phyloP scores from a whole-genome alignment of 1,284 basidiomycete species.

The Sporisorium sorghi region DNA sequence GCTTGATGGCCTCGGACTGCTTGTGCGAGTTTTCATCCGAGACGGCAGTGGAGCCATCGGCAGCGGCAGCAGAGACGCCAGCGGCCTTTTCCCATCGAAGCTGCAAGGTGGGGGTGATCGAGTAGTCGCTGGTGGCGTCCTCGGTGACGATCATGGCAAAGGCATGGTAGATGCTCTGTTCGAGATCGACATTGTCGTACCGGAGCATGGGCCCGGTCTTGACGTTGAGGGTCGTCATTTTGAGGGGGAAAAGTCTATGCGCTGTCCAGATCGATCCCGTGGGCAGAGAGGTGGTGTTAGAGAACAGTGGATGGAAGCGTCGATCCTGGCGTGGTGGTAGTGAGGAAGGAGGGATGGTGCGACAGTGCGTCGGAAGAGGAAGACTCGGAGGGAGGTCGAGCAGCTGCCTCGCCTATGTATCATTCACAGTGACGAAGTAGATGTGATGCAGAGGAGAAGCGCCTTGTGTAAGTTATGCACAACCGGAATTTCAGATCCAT shows the following conservation, averaged over 20 bases:
- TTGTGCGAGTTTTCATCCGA: slow-evolving; percentile 35
- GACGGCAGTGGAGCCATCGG: slow-evolving; percentile 34
- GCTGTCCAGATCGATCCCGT: not conserved
- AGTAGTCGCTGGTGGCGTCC: slow-evolving; percentile 77
- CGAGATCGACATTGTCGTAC: slow-evolving; percentile 86
- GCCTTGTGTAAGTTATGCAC: too few relatives aligned
- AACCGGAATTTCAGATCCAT: slow-evolving; percentile 7
- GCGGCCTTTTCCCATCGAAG: slow-evolving; percentile 75
- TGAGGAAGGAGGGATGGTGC: not conserved
- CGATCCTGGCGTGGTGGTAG: not conserved
- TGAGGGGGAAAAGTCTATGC: not conserved
- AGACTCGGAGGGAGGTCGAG: not conserved
- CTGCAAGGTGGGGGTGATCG: slow-evolving; percentile 73
- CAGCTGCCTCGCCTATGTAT: not conserved
- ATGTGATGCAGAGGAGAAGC: not conserved
- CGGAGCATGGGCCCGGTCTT: slow-evolving; percentile 81
- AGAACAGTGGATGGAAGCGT: not conserved
- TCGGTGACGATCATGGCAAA: slow-evolving; percentile 71
- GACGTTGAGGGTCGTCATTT: slow-evolving; percentile 61
- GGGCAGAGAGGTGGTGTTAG: not conserved
- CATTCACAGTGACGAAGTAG: too few relatives aligned
- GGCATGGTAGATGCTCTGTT: slow-evolving; percentile 79
- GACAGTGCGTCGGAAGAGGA: not conserved
- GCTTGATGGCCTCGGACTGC: slow-evolving; percentile 75
- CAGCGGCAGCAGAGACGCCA: slow-evolving; percentile 29